These are phyloP conservation scores for Neurospora pannonica DNA, from an alignment of 495 filamentous ascomycete species.

Conservation along the genomic window DNA sequence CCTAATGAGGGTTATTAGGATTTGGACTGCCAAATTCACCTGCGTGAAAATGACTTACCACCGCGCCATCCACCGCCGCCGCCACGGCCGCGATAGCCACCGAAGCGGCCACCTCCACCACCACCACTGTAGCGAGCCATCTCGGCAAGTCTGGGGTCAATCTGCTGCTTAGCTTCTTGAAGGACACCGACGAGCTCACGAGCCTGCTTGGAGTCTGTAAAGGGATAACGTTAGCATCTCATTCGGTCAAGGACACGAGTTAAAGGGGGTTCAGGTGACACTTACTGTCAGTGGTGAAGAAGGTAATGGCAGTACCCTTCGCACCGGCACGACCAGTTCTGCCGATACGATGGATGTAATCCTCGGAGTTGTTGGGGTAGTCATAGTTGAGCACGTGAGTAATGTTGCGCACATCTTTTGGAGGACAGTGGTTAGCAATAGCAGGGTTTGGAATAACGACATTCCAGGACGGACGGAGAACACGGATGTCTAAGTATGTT, in stretches of 20 bases:
- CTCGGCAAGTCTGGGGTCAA: conserved; percentile 89
- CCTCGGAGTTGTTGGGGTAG: conserved; percentile 99
- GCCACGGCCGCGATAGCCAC: conserved; percentile 44
- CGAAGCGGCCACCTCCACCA: conserved; percentile 64
- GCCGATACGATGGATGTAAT: conserved; percentile 98
- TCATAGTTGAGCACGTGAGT: conserved; percentile 99
- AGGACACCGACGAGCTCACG: conserved; percentile 90
- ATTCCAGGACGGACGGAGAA: conserved; percentile 43
- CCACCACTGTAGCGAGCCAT: conserved; percentile 91
- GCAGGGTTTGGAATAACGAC: conserved; percentile 43
- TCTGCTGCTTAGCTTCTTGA: conserved; percentile 94
- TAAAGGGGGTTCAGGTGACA: conserved; percentile 17
- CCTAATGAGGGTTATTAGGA: neutral
- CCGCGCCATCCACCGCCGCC: conserved; percentile 26
- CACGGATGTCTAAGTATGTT: conserved; percentile 51
- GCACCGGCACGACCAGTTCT: conserved; percentile 93
- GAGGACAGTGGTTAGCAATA: conserved; percentile 66
- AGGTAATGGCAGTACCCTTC: conserved; percentile 86
- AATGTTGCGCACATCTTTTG: conserved; percentile 99
- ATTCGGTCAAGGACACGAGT: conserved; percentile 2
- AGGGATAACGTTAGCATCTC: conserved; percentile 22
- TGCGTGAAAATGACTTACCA: conserved; percentile 39
- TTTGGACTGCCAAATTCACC: conserved; percentile 4
- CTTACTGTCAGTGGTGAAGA: conserved; percentile 98
- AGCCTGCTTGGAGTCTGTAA: conserved; percentile 83